Evolutionary conservation across 164 flowering plant genomes (phyloP), one percentile per base, ranked within the genome.

Genomic region (Chimonanthus praecox): DNA sequence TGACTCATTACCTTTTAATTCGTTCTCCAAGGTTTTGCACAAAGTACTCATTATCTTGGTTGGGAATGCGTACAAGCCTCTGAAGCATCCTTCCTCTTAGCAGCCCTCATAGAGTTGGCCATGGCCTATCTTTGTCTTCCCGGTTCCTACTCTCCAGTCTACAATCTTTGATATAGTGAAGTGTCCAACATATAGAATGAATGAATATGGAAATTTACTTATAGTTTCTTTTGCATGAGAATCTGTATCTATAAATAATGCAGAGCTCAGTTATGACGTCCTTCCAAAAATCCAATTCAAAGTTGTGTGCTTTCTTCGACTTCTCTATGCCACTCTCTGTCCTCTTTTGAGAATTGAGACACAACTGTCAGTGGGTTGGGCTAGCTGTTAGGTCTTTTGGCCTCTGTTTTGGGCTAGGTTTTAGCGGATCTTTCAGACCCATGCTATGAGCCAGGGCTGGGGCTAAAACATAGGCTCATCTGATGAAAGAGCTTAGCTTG

Each of bases 11-110:
- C 72, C 72, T 72, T 46, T 87, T 87, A 8, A 86, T 76, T 2
- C 92, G 73, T 13, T 82, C 79, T 72, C 75, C 85, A 64, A 89
- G 81, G 79, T 84, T 86, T 72, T 73, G 72, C 79, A 89, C 80
- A 77, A 89, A 84, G 68, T 81, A 75, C 74, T 86, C 88, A 76
- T 87, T 87, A 48, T 85, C 92, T 61, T 80, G 78, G 4, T 86
- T 87, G 3, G 85, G 76, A 62, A 77, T 79, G 3, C 65, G 78
- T 0, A 89, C 81, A 51, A 87, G 76, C 72, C 86, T 78, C 69
- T 85, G 82, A 6, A 89, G 64, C 65, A 89, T 44, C 46, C 68
- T 13, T 33, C 46, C 47, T 48, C 75, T 71, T 79, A 3, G 69
- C 58, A 6, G 63, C 5, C 64, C 73, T 71, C 71, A 73, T 6